Percentiles rank a stretch among this genome's conserved stretches.
Evolutionary conservation across 305 asterid genomes (phyloP).

Genomic region (Withania somnifera): DNA sequence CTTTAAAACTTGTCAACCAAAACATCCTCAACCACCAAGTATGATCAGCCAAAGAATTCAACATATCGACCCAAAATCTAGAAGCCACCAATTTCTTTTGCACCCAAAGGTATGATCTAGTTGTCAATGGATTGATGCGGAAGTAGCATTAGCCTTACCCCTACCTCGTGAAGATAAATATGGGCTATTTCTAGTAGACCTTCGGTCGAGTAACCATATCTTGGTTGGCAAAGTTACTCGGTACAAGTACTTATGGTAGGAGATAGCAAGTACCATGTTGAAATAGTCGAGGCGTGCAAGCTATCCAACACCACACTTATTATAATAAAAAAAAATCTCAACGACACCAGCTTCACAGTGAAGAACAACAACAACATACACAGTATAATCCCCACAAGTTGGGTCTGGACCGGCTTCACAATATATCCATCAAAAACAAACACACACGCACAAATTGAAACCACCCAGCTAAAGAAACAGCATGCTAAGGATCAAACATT

Average conservation of each 20-base stretch:
- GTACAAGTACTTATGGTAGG: no score
- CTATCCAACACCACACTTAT: no score
- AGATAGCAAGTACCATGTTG: no score
- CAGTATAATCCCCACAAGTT: no score
- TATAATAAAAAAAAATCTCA: not conserved
- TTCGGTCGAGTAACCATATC: no score
- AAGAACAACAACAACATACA: no score
- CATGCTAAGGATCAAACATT: not conserved
- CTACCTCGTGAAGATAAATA: no score
- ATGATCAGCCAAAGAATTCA: not conserved
- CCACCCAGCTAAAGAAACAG: not conserved
- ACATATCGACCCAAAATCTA: not conserved
- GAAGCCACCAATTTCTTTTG: not conserved
- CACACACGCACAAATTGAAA: not conserved
- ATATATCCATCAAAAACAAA: not conserved
- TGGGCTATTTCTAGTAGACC: no score
- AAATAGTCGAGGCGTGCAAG: no score
- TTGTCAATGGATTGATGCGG: not conserved
- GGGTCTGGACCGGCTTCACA: not conserved
- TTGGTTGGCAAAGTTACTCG: no score
- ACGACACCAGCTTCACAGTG: not conserved
- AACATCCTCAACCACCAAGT: not conserved
- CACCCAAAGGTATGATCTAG: not conserved
- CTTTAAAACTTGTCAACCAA: not conserved
- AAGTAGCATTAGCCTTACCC: no score